Conservation (phyloP, 805 yeast genomes). For the Candida sphagnicola region DNA sequence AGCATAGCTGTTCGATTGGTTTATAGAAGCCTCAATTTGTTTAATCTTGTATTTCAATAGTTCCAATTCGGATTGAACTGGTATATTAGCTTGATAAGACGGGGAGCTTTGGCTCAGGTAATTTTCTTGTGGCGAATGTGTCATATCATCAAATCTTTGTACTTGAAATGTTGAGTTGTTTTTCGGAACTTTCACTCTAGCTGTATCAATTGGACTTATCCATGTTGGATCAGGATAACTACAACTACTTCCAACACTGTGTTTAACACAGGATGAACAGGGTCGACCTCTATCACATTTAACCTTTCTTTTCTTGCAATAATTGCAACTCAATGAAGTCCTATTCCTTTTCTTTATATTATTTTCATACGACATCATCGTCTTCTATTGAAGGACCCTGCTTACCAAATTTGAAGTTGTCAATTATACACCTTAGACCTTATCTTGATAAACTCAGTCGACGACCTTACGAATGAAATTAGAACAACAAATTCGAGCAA, state of each 20-base stretch:
- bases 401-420: no score
- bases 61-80: conserved; percentile 22
- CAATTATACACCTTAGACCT: no score
- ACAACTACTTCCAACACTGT: conserved; percentile 20
- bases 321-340: conserved; percentile 28
- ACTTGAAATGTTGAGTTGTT: conserved; percentile 2
- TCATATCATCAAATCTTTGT: conserved; percentile 4
- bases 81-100: background rate
- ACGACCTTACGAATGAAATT: no score
- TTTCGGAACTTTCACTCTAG: no score
- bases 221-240: conserved; percentile 17
- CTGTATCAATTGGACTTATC: background rate
- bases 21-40: conserved; percentile 36
- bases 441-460: no score
- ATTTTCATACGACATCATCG: no score
- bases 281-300: conserved; percentile 36
- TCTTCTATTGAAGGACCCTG: no score
- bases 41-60: conserved; percentile 36
- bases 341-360: conserved; percentile 19
- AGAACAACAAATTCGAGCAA: no score
- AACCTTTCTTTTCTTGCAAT: conserved; percentile 33
- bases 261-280: conserved; percentile 28
- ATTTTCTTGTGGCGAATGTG: background rate
- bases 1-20: background rate
- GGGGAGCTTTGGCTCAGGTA: background rate